Conservation (phyloP, 164 flowering plant species). For the Aristolochia fimbriata region DNA sequence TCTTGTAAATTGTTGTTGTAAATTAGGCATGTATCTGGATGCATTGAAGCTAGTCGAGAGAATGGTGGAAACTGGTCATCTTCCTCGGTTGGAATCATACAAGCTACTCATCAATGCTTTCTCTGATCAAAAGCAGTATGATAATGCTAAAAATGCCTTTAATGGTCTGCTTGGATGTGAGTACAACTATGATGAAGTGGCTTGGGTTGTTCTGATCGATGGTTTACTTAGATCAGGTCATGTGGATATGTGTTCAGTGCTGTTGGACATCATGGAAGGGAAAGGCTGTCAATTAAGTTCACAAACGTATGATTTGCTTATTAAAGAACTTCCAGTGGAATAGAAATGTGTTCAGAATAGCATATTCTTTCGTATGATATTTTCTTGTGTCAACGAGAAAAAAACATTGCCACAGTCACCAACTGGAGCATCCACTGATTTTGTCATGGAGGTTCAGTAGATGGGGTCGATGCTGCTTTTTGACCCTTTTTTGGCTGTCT, state of each 20-base stretch:
- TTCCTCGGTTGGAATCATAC: constrained; percentile 46
- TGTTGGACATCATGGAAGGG: constrained; percentile 57
- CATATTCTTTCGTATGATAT: too few relatives aligned
- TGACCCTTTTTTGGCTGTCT: too few relatives aligned
- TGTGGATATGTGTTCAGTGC: constrained; percentile 41
- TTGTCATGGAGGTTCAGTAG: too few relatives aligned
- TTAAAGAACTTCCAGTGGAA: constrained; percentile 28
- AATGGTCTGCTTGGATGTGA: constrained; percentile 33
- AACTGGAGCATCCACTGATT: too few relatives aligned
- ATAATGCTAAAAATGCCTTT: constrained; percentile 43
- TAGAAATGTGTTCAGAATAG: too few relatives aligned
- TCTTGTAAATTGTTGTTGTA: constrained; percentile 50
- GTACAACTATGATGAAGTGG: constrained; percentile 66
- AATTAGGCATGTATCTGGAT: constrained; percentile 34
- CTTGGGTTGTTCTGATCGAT: constrained; percentile 72
- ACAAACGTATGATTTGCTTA: constrained; percentile 48
- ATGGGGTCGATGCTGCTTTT: too few relatives aligned
- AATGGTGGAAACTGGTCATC: constrained; percentile 33
- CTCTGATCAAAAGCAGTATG: constrained; percentile 30
- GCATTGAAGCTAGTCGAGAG: constrained; percentile 34
- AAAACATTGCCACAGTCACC: too few relatives aligned
- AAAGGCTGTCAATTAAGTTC: constrained; percentile 39
- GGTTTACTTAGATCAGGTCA: constrained; percentile 59
- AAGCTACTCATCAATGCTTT: constrained; percentile 62
- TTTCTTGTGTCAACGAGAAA: too few relatives aligned